These are phyloP conservation scores for Bacterosira constricta DNA, from an alignment of 108 stramenopile species.

Conservation along the genomic window DNA sequence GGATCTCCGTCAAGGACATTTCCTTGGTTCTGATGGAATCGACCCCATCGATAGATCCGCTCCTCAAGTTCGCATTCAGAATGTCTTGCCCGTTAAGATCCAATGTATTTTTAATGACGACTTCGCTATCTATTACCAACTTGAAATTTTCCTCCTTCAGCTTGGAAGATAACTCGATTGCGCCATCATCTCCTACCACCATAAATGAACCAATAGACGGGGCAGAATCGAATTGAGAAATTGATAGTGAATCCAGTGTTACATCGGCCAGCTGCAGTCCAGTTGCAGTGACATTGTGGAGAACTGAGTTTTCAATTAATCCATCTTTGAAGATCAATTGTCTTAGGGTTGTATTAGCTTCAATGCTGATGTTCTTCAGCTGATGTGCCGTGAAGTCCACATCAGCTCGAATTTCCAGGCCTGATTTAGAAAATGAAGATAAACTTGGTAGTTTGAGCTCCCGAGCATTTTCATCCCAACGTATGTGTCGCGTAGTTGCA, in stretches of 20 bases:
- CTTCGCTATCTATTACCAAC: slow-evolving; percentile 17
- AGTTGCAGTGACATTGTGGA: slow-evolving; percentile 47
- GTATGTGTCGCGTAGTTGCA: slow-evolving; percentile 19
- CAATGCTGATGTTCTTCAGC: slow-evolving; percentile 34
- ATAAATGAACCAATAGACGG: slow-evolving; percentile 21
- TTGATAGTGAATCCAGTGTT: slow-evolving; percentile 34
- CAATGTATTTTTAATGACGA: slow-evolving; percentile 10
- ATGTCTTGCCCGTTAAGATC: slow-evolving; percentile 33
- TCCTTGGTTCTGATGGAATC: slow-evolving; percentile 10
- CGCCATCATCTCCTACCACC: slow-evolving; percentile 32
- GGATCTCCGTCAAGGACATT: slow-evolving; percentile 9
- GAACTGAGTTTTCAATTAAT: slow-evolving; percentile 32
- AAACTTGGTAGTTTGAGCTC: slow-evolving; percentile 27
- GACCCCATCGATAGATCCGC: slow-evolving; percentile 43
- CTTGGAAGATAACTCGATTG: slow-evolving; percentile 18
- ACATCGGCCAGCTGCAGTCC: slow-evolving; percentile 37
- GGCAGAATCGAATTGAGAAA: slow-evolving; percentile 32
- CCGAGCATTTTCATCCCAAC: slow-evolving; percentile 29
- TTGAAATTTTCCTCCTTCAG: slow-evolving; percentile 17
- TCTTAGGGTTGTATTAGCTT: slow-evolving; percentile 31
- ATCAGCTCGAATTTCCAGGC: slow-evolving; percentile 33
- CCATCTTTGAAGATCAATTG: slow-evolving; percentile 32
- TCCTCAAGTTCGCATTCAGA: slow-evolving; percentile 11
- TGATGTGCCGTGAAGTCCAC: slow-evolving; percentile 36
- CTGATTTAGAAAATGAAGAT: slow-evolving; percentile 20